These are phyloP conservation scores for Cladochytrium replicatum DNA, from an alignment of 192 early-diverging fungal species.

Conservation along the genomic window DNA sequence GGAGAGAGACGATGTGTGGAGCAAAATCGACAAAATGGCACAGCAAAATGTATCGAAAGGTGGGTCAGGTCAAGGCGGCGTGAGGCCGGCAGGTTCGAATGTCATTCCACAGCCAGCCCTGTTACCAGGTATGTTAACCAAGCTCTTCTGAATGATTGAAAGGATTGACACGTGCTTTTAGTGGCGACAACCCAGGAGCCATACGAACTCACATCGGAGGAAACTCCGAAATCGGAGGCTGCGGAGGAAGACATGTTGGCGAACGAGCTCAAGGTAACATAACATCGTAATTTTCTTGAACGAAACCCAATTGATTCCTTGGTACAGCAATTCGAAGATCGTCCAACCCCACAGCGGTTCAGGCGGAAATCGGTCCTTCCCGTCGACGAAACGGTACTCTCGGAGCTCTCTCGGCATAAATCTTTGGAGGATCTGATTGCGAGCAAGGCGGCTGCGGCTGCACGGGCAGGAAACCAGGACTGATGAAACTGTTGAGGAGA, in stretches of 20 bases:
- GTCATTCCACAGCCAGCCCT: slow-evolving; percentile 2
- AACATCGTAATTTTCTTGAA: too few relatives aligned
- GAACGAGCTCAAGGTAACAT: too few relatives aligned
- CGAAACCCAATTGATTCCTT: too few relatives aligned
- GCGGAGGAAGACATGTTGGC: slow-evolving; percentile 34
- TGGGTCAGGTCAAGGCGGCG: background rate
- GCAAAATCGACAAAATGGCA: slow-evolving; percentile 55
- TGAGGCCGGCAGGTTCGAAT: background rate
- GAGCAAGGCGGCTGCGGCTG: background rate
- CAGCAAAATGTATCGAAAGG: slow-evolving; percentile 31
- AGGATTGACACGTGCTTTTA: too few relatives aligned
- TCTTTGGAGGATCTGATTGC: slow-evolving; percentile 42
- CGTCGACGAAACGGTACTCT: slow-evolving; percentile 51
- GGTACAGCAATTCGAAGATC: slow-evolving; percentile 49
- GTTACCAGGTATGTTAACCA: slow-evolving; percentile 2
- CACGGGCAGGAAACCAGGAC: background rate
- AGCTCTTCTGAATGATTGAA: too few relatives aligned
- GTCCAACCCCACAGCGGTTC: slow-evolving; percentile 42
- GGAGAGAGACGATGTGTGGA: slow-evolving; percentile 74
- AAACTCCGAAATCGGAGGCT: too few relatives aligned
- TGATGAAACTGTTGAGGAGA: too few relatives aligned
- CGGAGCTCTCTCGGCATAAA: slow-evolving; percentile 47
- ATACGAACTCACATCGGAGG: slow-evolving; percentile 13
- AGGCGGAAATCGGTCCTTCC: slow-evolving; percentile 56
- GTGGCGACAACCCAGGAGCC: slow-evolving; percentile 7